Percentiles rank a stretch among this genome's conserved stretches.
Conservation (phyloP, 805 yeast species). For the Starmerella stellata region DNA sequence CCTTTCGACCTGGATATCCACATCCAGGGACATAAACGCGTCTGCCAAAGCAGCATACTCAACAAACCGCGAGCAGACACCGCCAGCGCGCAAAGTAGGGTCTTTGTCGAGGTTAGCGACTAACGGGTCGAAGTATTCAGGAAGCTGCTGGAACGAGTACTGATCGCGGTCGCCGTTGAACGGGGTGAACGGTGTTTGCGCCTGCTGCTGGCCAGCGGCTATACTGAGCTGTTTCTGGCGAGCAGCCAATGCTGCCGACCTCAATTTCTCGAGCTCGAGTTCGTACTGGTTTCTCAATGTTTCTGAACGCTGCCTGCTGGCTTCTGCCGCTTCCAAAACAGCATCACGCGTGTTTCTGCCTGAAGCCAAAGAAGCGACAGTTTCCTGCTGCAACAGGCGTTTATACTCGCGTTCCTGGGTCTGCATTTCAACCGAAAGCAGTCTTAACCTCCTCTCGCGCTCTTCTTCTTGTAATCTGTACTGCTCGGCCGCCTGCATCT, state of each 20-base stretch:
- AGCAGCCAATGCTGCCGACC: conserved; percentile 16
- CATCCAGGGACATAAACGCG: conserved; percentile 79
- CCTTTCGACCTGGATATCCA: conserved; percentile 51
- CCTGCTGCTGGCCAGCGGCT: conserved; percentile 9
- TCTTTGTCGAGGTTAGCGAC: conserved; percentile 31
- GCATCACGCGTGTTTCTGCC: conserved; percentile 31
- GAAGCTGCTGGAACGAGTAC: conserved; percentile 33
- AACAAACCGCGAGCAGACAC: conserved; percentile 54
- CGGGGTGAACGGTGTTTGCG: conserved; percentile 66
- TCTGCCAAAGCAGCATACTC: conserved; percentile 64
- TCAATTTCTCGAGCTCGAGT: conserved; percentile 21
- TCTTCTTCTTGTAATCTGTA: conserved; percentile 56
- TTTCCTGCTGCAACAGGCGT: conserved; percentile 35
- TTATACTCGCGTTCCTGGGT: conserved; percentile 32
- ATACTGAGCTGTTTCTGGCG: conserved; percentile 12
- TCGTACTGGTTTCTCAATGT: conserved; percentile 44
- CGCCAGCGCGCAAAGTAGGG: conserved; percentile 63
- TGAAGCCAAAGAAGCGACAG: conserved; percentile 35
- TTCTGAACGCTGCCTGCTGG: conserved; percentile 44
- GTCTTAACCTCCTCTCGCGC: conserved; percentile 31
- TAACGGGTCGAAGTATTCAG: conserved; percentile 45
- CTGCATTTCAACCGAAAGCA: conserved; percentile 45
- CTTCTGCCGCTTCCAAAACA: conserved; percentile 34
- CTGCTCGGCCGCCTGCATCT: conserved; percentile 43
- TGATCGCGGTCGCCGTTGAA: conserved; percentile 73